Conservation (phyloP, 768 basidiomycete species). For the Trichaptum fuscoviolaceum region DNA sequence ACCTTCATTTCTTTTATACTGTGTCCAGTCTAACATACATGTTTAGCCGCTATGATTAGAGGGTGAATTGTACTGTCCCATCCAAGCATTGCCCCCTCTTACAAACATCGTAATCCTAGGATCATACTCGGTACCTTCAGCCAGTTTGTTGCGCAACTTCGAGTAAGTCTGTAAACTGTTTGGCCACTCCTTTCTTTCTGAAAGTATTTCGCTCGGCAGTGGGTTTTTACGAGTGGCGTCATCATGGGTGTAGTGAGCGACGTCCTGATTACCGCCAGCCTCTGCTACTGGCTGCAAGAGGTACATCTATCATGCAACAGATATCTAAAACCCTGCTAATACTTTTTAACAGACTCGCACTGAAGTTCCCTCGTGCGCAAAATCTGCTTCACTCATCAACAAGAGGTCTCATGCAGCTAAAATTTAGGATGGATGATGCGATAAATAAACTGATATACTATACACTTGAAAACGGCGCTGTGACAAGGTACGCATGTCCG, state of each 20-base stretch:
- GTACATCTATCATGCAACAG: not conserved
- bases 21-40: not conserved
- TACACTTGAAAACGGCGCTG: not conserved
- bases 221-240: not conserved
- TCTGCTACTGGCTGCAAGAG: not conserved
- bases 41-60: not conserved
- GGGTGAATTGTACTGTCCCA: not conserved
- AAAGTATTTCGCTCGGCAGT: not conserved
- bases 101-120: not conserved
- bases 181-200: not conserved
- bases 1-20: not conserved
- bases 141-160: not conserved
- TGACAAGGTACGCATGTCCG: not conserved
- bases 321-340: not conserved
- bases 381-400: not conserved
- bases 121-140: not conserved
- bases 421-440: not conserved
- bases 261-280: not conserved
- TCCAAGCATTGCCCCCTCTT: not conserved
- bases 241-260: not conserved
- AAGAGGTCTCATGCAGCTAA: not conserved
- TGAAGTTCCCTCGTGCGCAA: not conserved
- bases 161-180: not conserved
- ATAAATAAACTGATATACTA: not conserved
- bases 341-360: not conserved